These are phyloP conservation scores for Leavenworthia alabamica DNA, from an alignment of 345 rosid species.

Conservation along the genomic window DNA sequence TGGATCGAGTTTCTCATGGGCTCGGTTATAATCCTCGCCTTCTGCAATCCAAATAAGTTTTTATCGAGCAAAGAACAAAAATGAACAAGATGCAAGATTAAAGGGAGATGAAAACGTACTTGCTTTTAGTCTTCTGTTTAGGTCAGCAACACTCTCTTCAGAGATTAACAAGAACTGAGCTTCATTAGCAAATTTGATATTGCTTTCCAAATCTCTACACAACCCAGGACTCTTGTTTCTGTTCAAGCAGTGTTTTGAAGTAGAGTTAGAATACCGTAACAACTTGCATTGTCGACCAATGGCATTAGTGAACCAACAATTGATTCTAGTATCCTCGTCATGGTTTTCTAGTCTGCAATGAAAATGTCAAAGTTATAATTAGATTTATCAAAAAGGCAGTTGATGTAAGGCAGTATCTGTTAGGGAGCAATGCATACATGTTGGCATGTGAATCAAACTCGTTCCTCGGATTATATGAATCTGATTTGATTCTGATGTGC, in stretches of 20 bases:
- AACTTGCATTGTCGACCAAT: conserved; percentile 66
- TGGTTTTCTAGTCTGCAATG: conserved; percentile 48
- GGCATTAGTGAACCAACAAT: conserved; percentile 74
- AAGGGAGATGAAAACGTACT: conserved; percentile 36
- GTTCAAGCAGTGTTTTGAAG: conserved; percentile 34
- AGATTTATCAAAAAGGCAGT: neutral
- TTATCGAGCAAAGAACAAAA: neutral
- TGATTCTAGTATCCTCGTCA: conserved; percentile 45
- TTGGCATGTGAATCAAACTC: conserved; percentile 40
- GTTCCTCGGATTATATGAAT: conserved; percentile 28
- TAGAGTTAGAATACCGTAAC: conserved; percentile 39
- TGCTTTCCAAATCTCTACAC: conserved; percentile 62
- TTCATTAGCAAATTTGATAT: conserved; percentile 75
- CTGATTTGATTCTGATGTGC: conserved; percentile 49
- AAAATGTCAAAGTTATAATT: neutral
- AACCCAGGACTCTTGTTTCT: conserved; percentile 32
- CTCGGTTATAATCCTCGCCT: conserved; percentile 26
- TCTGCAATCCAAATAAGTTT: conserved; percentile 27
- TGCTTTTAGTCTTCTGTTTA: conserved; percentile 48
- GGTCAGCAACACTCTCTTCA: conserved; percentile 78
- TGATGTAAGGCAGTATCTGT: neutral
- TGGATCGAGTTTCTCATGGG: conserved; percentile 37
- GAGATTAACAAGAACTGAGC: conserved; percentile 82
- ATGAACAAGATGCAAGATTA: conserved; percentile 1
- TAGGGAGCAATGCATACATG: conserved; percentile 37